A percentile compares a stretch with the other conserved stretches of the same genome.
Evolutionary conservation across 2,329 filamentous ascomycete species (phyloP).

Genomic region (Pseudogymnoascus sp.): DNA sequence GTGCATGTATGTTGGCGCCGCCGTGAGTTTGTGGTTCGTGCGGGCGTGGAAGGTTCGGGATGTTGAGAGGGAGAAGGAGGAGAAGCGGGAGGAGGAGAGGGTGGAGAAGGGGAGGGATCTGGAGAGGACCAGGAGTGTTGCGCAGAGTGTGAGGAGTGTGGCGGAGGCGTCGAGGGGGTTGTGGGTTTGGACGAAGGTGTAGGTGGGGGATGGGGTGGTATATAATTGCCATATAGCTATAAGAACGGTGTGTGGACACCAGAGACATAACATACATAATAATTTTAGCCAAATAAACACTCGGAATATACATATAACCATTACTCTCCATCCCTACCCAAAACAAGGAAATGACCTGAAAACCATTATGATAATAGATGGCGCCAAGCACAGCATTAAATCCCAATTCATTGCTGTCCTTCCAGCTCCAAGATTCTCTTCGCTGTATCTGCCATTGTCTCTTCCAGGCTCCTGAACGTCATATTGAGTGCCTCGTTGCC

Average conservation of each 20-base stretch:
- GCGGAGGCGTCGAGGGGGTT: constrained; percentile 30
- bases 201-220: background rate
- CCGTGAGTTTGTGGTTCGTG: constrained; percentile 40
- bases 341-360: no score
- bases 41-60: constrained; percentile 46
- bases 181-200: constrained; percentile 8
- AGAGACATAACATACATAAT: background rate
- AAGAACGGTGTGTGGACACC: background rate
- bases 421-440: constrained; percentile 17
- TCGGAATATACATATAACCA: background rate
- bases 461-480: constrained; percentile 14
- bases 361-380: background rate
- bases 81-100: background rate
- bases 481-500: constrained; percentile 14
- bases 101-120: background rate
- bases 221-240: background rate
- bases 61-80: background rate
- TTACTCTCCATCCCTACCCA: no score
- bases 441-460: constrained; percentile 18
- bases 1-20: constrained; percentile 48
- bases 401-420: constrained; percentile 2
- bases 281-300: background rate
- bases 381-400: background rate
- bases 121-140: constrained; percentile 25
- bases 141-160: constrained; percentile 30